phyloP scores from a whole-genome alignment of 1,284 basidiomycete species.

The Fomitopsis schrenkii region DNA sequence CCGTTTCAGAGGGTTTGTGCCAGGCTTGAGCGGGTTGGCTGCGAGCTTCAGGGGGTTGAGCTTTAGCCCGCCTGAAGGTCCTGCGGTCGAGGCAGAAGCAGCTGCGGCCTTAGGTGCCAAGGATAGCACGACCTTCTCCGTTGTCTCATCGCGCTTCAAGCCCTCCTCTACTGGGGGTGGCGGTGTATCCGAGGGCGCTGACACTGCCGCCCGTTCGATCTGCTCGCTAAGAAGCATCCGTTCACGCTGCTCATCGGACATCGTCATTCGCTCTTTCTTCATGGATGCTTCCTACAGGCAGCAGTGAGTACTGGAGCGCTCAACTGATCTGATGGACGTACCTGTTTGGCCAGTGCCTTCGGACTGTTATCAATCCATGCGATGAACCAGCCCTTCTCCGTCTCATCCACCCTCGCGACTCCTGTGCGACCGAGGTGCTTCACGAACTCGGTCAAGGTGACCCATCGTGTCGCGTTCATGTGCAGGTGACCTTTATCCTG shows the following conservation, averaged over 20 bases:
- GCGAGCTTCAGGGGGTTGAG: conserved; percentile 45
- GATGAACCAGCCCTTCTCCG: conserved; percentile 96
- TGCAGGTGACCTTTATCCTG: conserved; percentile 93
- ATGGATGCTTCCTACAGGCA: conserved; percentile 70
- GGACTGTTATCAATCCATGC: conserved; percentile 97
- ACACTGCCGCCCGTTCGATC: conserved; percentile 77
- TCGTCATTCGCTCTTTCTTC: conserved; percentile 90
- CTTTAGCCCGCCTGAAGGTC: conserved; percentile 54
- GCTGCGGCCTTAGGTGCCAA: conserved; percentile 53
- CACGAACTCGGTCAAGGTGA: conserved; percentile 91
- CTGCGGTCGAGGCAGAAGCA: conserved; percentile 24
- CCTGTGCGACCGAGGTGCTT: conserved; percentile 90
- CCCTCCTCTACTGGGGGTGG: conserved; percentile 49
- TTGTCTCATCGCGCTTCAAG: conserved; percentile 69
- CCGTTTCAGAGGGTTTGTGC: conserved; percentile 51
- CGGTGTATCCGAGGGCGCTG: conserved; percentile 24
- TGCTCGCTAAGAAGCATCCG: conserved; percentile 89
- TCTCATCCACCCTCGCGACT: conserved; percentile 92
- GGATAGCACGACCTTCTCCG: conserved; percentile 71
- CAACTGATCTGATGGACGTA: conserved; percentile 31
- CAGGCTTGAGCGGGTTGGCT: conserved; percentile 44
- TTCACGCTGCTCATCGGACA: conserved; percentile 94
- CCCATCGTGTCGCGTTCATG: conserved; percentile 99
- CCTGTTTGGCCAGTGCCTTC: conserved; percentile 87
- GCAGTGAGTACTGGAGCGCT: conserved; percentile 1